phyloP scores from a whole-genome alignment of 2,329 filamentous ascomycete genomes.

The Penicillium sp. region DNA sequence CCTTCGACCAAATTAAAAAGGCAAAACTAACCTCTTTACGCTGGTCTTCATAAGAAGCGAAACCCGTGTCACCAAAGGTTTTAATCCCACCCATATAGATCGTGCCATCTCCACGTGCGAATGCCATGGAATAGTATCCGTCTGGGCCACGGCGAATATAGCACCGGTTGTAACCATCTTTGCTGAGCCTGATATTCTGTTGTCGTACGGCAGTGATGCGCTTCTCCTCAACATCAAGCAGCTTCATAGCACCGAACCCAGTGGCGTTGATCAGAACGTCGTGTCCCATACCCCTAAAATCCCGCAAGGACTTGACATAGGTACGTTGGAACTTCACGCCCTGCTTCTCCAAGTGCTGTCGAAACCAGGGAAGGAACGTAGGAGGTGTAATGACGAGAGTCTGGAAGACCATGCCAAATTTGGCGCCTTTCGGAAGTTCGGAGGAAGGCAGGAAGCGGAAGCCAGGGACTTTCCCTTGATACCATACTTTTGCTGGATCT shows the following conservation, averaged over 20 bases:
- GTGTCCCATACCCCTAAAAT: conserved; percentile 19
- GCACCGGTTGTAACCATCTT: background rate
- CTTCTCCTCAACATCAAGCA: conserved; percentile 19
- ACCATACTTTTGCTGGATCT: conserved; percentile 6
- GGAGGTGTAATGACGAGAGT: background rate
- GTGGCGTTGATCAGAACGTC: conserved; percentile 28
- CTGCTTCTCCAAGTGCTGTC: background rate
- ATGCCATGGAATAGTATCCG: conserved; percentile 6
- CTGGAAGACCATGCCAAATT: background rate
- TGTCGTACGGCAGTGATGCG: conserved; percentile 17
- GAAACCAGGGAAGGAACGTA: background rate
- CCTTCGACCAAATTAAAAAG: too few relatives aligned
- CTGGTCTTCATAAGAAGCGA: background rate
- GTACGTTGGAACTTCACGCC: conserved; percentile 23
- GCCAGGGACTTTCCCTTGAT: conserved; percentile 19
- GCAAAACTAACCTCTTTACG: background rate
- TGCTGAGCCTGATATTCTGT: conserved; percentile 16
- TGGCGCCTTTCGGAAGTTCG: background rate
- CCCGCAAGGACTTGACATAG: conserved; percentile 17
- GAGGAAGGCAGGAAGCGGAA: background rate
- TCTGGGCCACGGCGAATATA: background rate
- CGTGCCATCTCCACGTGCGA: conserved; percentile 9
- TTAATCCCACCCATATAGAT: conserved; percentile 9
- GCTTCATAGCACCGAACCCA: conserved; percentile 16
- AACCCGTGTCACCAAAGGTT: background rate